Evolutionary conservation across 2,329 filamentous ascomycete genomes (phyloP).

Genomic region (Amylocarpus encephaloides): DNA sequence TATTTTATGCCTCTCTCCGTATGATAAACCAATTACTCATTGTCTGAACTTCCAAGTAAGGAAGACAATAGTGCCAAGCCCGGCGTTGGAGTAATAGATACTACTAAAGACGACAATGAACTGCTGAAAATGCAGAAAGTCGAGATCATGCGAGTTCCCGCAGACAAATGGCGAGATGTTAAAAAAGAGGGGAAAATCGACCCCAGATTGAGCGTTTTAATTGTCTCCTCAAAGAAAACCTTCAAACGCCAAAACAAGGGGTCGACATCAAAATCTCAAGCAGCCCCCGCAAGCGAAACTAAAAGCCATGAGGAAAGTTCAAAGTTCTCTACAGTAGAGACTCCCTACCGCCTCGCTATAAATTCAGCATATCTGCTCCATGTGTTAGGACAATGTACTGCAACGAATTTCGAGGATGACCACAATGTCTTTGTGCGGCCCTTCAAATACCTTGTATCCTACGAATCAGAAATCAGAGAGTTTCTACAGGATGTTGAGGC

Average conservation of each 20-base stretch:
- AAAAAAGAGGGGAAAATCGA: not conserved
- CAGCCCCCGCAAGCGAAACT: not conserved
- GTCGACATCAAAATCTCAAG: not conserved
- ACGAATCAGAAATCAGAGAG: not conserved
- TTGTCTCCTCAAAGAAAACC: not conserved
- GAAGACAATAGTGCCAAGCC: not conserved
- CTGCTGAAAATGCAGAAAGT: not conserved
- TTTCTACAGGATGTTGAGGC: not conserved
- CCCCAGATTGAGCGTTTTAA: not conserved
- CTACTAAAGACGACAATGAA: not conserved
- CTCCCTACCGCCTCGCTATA: slow-evolving; percentile 1
- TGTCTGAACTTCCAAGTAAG: not conserved
- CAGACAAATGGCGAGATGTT: not conserved
- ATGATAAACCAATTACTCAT: not conserved
- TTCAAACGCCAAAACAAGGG: not conserved
- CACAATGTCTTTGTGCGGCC: not conserved
- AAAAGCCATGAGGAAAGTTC: not conserved
- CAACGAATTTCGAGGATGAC: not conserved
- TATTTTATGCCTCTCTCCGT: not conserved
- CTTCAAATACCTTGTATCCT: not conserved
- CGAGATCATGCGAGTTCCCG: not conserved
- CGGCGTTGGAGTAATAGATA: not conserved
- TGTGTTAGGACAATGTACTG: not conserved
- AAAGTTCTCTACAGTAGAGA: not conserved
- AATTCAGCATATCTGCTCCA: not conserved